Evolutionary conservation across 352 stramenopile genomes (phyloP).

Genomic region (Thalassiosira mediterranea): DNA sequence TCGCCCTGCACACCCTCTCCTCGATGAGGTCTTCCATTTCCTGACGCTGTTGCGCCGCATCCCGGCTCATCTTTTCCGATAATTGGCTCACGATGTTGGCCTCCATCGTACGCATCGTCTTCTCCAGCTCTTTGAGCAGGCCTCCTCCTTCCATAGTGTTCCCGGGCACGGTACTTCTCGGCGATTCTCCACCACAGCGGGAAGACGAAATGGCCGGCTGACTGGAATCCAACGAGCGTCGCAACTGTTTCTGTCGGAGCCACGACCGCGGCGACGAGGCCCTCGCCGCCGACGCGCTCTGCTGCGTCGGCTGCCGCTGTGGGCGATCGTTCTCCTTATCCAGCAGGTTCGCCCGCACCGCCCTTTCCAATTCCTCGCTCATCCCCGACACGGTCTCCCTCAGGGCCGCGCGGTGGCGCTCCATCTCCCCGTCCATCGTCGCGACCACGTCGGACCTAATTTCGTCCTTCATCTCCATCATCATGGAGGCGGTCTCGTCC

Average conservation of each 20-base stretch:
- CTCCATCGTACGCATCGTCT: constrained; percentile 39
- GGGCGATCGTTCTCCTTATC: background rate
- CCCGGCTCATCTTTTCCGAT: constrained; percentile 23
- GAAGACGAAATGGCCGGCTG: background rate
- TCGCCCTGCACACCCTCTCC: constrained; percentile 36
- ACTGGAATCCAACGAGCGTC: constrained; percentile 10
- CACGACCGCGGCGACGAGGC: too few relatives aligned
- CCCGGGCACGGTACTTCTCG: background rate
- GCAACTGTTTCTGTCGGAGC: constrained; percentile 10
- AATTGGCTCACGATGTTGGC: constrained; percentile 39
- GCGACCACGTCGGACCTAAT: background rate
- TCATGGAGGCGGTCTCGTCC: background rate
- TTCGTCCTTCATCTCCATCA: background rate
- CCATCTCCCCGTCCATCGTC: background rate
- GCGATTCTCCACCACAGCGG: constrained; percentile 3
- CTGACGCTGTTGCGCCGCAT: constrained; percentile 19
- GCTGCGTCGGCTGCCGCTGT: background rate
- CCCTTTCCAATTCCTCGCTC: background rate
- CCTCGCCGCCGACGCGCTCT: background rate
- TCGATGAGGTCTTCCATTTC: constrained; percentile 46
- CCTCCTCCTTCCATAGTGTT: constrained; percentile 14
- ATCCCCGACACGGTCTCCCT: background rate
- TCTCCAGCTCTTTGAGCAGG: constrained; percentile 32
- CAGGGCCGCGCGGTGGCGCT: background rate
- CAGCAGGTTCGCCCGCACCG: background rate